Conservation (phyloP, 139 green algal species). For the Monoraphidium neglectum region DNA sequence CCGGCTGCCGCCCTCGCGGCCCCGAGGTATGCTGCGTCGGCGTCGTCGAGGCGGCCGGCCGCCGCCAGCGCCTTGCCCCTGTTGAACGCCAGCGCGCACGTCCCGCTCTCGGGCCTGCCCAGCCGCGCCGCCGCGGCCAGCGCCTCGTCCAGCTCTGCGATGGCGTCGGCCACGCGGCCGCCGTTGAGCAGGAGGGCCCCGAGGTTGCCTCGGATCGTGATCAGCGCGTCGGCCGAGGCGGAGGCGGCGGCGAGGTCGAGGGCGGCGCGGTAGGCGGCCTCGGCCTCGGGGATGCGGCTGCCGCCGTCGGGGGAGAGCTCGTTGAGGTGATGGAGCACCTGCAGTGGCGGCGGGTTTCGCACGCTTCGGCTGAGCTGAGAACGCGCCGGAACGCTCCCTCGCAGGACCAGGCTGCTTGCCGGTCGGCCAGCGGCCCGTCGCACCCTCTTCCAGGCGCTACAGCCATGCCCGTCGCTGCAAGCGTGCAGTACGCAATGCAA, state of each 20-base stretch:
- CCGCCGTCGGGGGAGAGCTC: slow-evolving; percentile 54
- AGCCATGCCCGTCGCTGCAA: background rate
- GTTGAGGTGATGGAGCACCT: slow-evolving; percentile 58
- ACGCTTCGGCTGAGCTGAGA: background rate
- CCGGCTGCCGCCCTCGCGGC: slow-evolving; percentile 24
- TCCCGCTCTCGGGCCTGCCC: background rate
- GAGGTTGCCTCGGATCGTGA: slow-evolving; percentile 42
- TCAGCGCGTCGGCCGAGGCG: background rate
- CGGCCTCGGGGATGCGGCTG: slow-evolving; percentile 51
- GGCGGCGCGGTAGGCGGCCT: slow-evolving; percentile 49
- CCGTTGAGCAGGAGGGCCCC: slow-evolving; percentile 56
- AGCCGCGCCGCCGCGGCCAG: slow-evolving; percentile 1
- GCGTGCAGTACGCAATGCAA: background rate
- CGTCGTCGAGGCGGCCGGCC: slow-evolving; percentile 42
- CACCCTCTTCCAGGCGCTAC: slow-evolving; percentile 1
- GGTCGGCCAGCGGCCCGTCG: background rate
- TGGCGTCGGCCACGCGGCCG: slow-evolving; percentile 24
- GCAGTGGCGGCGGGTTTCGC: slow-evolving; percentile 37
- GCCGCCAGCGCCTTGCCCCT: slow-evolving; percentile 54
- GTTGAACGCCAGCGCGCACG: slow-evolving; percentile 55
- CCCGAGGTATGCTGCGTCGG: slow-evolving; percentile 31
- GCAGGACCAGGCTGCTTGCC: no score
- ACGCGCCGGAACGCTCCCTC: no score
- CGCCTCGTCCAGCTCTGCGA: slow-evolving; percentile 22
- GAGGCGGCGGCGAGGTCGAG: background rate